Base-by-base conservation (phyloP, 129 eudicot species). In the Sambucus nigra region DNA sequence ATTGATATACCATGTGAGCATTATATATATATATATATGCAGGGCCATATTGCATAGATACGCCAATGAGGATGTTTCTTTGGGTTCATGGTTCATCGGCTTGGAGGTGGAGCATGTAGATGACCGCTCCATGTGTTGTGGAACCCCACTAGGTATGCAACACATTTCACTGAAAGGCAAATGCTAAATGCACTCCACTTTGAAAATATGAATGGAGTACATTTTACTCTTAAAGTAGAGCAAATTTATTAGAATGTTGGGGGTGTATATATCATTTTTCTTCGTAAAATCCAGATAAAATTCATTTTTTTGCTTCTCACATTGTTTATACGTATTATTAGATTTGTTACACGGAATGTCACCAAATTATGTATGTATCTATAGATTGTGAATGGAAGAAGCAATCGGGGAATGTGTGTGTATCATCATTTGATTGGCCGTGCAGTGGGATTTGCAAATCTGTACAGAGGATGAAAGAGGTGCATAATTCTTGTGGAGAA, bases 81-180 rank as follows among this genome's bases (percentile, higher is more conserved):
- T 87, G 25, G 96, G 96, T 0, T 57, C 96, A 2, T 87, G 93
- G 96, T 53, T 87, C n/a, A 75, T 87, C 59, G 96, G 96, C 13
- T 57, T 87, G 53, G 93, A 87, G 48, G 96, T 87, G 19, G 75
- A 82, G 53, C 96, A 87, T 18, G 54, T 87, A 3, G 83, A 87
- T 57, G 88, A 82, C 12, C 84, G 76, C 31, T 67, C 84, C 51
- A 73, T 87, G 85, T 87, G 96, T 60, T 87, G 96, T 60, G 96
- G 96, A 51, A 87, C 93, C 27, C 93, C 93, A 56, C 88, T 88
- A 54, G 96, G 93, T 87, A 33, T 7, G 2, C 22, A 10, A 46
- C 3, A 22, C 16, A 16, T 5, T 7, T 61, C 9, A 10, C 5
- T 26, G 25, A n/a, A n/a, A n/a, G n/a, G n/a, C n/a, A n/a, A n/a